Base-by-base conservation (phyloP, 2,329 filamentous ascomycete species). In the Cladosporium cucumerinum region DNA sequence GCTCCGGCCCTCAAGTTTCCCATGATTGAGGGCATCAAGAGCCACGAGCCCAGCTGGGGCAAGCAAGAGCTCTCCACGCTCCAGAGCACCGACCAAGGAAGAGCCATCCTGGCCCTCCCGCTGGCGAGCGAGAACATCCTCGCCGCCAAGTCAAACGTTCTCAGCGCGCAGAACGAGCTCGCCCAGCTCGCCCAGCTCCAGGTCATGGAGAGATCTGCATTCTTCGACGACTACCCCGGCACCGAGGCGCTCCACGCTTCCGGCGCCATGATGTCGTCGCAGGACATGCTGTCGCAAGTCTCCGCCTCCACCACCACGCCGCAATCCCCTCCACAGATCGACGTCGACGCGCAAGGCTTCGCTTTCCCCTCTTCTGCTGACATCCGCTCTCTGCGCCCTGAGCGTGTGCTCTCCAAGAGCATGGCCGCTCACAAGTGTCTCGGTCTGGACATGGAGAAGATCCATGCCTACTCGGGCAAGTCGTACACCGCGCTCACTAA, bases 211-310 rank as follows among this genome's bases (percentile, higher is more conserved):
- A 26, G 59, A 7, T 48, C 59, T 5, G n/a, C 14, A 3, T 61
- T 52, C 59, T 39, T 52, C 30, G 3, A 23, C 23, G 59, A 61
- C 28, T 52, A 61, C 16, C 59, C 48, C 32, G 59, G 48, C 30
- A 52, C 21, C 12, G 46, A 61, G 59, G n/a, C n/a, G 12, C 32
- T 61, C 11, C 10, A 39, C 46, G 59, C 46, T 28, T 34, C 57
- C 5, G 55, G 55, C 23, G 34, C 21, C 12, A 49, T 49, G 57
- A 23, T 25, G 57, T 48, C 39, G 48, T 48, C 57, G 21, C 12
- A 30, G 23, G 36, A 58, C 23, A 48, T 58, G 36, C 16, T 58
- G 3, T 49, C n/a, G n/a, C 46, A 32, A 10, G 23, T 10, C 26
- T 54, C 26, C 18, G 28, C 28, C 28, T 30, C 28, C 28, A 48